phyloP scores from a whole-genome alignment of 225 moss, liverwort and hornwort genomes.

The Pleurozium schreberi region DNA sequence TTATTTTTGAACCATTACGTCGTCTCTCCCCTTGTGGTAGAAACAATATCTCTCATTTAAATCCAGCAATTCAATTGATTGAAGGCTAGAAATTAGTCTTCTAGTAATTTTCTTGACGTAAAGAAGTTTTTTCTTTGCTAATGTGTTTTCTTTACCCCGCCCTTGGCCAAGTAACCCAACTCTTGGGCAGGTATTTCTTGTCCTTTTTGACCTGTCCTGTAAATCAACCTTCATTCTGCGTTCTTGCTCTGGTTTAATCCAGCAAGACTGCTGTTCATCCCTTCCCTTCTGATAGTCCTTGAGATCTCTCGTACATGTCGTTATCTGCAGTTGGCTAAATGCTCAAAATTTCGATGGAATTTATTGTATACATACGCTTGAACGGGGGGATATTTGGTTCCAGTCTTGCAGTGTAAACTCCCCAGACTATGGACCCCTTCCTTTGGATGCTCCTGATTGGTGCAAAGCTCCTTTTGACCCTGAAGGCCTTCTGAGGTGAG shows the following conservation, averaged over 20 bases:
- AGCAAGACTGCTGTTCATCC: too few species aligned
- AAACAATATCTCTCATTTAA: background rate
- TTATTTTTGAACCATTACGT: background rate
- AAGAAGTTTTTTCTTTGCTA: background rate
- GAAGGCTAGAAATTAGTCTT: background rate
- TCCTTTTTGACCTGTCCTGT: background rate
- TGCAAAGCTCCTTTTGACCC: conserved; percentile 67
- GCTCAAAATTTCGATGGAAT: background rate
- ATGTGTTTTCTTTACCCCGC: background rate
- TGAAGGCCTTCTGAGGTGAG: conserved; percentile 53
- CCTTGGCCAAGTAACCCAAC: background rate
- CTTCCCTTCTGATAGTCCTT: background rate
- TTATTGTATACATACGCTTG: background rate
- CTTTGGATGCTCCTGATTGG: conserved; percentile 43
- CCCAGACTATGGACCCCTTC: conserved; percentile 44
- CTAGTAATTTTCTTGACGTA: background rate
- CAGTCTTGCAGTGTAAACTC: conserved; percentile 50
- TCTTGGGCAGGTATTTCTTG: background rate
- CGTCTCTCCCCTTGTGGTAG: background rate
- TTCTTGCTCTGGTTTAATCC: background rate
- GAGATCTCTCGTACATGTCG: background rate
- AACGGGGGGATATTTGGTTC: background rate
- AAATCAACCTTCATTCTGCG: background rate
- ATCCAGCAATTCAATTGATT: background rate
- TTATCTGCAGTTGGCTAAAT: background rate